Base-by-base conservation (phyloP, 148 eudicot genomes). In the Linanthus parryae region DNA sequence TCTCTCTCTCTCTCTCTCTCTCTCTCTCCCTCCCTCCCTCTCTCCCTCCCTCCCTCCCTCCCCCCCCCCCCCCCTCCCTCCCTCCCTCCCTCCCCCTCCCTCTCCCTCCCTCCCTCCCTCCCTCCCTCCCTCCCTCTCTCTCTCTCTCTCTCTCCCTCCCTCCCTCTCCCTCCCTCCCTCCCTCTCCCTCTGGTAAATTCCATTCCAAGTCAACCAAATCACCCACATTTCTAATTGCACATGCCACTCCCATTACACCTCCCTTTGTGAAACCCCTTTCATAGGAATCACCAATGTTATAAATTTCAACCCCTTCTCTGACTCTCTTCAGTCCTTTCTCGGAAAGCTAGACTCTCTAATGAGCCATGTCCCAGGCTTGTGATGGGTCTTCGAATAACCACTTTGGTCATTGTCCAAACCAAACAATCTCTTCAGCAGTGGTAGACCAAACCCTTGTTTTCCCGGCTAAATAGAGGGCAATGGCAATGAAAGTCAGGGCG, bases 141-240 rank as follows among this genome's bases (percentile, higher is more conserved):
- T n/a, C n/a, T n/a, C n/a, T n/a, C n/a, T n/a, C n/a, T n/a, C n/a
- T n/a, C n/a, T n/a, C n/a, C n/a, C n/a, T n/a, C n/a, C n/a, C n/a
- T n/a, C n/a, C n/a, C n/a, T n/a, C n/a, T n/a, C n/a, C n/a, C n/a
- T n/a, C n/a, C n/a, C n/a, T n/a, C n/a, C n/a, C n/a, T n/a, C n/a
- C n/a, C n/a, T n/a, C n/a, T n/a, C n/a, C n/a, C n/a, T n/a, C n/a
- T n/a, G n/a, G n/a, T n/a, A n/a, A n/a, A n/a, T n/a, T n/a, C n/a
- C n/a, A n/a, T n/a, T n/a, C n/a, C n/a, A n/a, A n/a, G n/a, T 92
- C 95, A 3, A 92, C 68, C 98, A 95, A 92, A 69, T 92, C 96
- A 1, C 98, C 98, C 52, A 87, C 98, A 34, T 92, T 87, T 21
- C 94, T 70, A 92, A 17, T 69, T 79, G 52, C 87, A 87, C 0